Conservation (phyloP, 306 rosid genomes). For the Quercus variabilis region DNA sequence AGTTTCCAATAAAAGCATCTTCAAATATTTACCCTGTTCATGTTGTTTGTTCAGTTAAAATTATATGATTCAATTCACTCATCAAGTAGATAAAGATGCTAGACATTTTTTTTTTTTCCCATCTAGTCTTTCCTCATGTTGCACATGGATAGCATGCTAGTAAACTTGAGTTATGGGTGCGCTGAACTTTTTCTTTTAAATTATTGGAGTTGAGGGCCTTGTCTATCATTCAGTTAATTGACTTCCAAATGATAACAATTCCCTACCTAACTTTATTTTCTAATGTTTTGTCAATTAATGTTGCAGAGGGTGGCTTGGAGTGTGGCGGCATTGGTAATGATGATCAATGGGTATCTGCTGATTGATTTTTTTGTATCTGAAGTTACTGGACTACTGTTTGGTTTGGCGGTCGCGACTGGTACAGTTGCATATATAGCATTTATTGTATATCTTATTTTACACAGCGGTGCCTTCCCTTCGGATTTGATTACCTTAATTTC, state of each 20-base stretch:
- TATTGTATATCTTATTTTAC: constrained; percentile 57
- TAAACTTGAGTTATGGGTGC: constrained; percentile 5
- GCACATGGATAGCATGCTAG: not conserved
- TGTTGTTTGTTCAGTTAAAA: constrained; percentile 7
- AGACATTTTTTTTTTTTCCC: not conserved
- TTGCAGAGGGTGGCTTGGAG: constrained; percentile 83
- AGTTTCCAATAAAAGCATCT: not conserved
- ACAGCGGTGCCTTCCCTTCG: constrained; percentile 55
- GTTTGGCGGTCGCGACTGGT: constrained; percentile 46
- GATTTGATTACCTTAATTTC: constrained; percentile 41
- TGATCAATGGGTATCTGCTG: constrained; percentile 76
- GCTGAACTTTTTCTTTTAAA: not conserved
- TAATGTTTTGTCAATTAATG: constrained; percentile 15
- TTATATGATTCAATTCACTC: constrained; percentile 2
- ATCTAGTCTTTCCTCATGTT: not conserved
- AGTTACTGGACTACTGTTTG: constrained; percentile 52
- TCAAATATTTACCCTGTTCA: constrained; percentile 4
- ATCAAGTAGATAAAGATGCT: constrained; percentile 5
- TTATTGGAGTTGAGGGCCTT: not conserved
- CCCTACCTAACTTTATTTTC: not conserved
- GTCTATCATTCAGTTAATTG: not conserved
- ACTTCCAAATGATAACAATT: not conserved
- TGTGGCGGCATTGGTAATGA: constrained; percentile 69
- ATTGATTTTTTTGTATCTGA: constrained; percentile 70
- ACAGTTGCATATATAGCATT: constrained; percentile 59